These are phyloP conservation scores for Paraconiothyrium sp. DNA, from an alignment of 2,329 filamentous ascomycete genomes.

Conservation along the genomic window DNA sequence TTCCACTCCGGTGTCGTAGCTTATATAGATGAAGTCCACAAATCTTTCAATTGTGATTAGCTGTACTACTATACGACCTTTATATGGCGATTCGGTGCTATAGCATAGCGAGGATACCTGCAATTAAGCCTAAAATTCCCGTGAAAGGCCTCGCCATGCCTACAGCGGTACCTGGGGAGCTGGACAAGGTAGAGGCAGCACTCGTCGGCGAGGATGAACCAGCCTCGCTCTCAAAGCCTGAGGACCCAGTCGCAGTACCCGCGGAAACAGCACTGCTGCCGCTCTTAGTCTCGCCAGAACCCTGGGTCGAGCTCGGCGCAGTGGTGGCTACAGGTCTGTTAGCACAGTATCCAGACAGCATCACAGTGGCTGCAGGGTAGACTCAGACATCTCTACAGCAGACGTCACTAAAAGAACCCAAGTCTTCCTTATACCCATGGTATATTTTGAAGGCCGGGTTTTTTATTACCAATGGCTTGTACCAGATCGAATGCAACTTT, in stretches of 20 bases:
- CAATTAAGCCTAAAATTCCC: conserved; percentile 7
- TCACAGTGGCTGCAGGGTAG: neutral
- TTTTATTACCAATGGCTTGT: conserved; percentile 16
- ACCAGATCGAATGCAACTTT: conserved; percentile 20
- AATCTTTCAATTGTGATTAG: neutral
- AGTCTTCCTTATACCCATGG: neutral
- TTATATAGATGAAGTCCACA: neutral
- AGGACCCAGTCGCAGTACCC: conserved; percentile 2
- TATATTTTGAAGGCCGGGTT: neutral
- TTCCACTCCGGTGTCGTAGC: neutral
- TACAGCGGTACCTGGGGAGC: conserved; percentile 6
- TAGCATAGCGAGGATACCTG: neutral
- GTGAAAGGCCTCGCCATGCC: neutral
- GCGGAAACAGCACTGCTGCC: conserved; percentile 5
- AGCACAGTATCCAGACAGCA: neutral
- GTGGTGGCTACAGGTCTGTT: neutral
- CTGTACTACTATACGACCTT: neutral
- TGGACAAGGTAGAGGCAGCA: neutral
- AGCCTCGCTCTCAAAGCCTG: neutral
- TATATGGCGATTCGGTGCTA: neutral
- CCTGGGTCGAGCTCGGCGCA: neutral
- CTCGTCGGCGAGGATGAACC: neutral
- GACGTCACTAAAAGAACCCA: neutral
- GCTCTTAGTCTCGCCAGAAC: neutral
- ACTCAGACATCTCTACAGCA: neutral